Percentiles rank a stretch among this genome's conserved stretches.
phyloP scores from a whole-genome alignment of 2,329 filamentous ascomycete genomes.

The Aspergillus quadricinctus region DNA sequence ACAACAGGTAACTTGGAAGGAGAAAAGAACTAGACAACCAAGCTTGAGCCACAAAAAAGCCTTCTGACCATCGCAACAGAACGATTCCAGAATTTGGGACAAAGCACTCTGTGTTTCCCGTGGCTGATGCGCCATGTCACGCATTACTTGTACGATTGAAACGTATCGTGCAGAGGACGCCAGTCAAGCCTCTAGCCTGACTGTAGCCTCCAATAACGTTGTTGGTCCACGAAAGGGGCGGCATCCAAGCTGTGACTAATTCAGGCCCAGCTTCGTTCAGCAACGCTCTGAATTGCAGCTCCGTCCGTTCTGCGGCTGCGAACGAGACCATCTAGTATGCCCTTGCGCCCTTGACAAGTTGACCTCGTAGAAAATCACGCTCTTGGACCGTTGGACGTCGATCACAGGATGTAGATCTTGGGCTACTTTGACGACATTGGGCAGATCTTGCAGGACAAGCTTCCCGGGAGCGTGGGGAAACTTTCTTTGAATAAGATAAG shows the following conservation, averaged over 20 bases:
- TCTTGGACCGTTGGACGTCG: not conserved
- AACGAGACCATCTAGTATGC: conserved; percentile 23
- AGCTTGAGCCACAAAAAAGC: not conserved
- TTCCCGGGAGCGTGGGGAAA: conserved; percentile 24
- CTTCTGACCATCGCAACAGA: not conserved
- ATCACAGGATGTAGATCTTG: conserved; percentile 6
- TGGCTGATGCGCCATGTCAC: not conserved
- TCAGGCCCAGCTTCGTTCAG: conserved; percentile 14
- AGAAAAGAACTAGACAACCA: not conserved
- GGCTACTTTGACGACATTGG: conserved; percentile 26
- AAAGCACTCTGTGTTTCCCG: not conserved
- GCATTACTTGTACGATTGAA: not conserved
- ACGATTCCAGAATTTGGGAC: not conserved
- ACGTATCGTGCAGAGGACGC: not conserved
- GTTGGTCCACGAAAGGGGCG: not conserved
- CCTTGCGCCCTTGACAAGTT: conserved; percentile 19
- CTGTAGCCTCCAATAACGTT: not conserved
- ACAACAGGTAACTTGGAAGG: not conserved
- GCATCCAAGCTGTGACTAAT: conserved; percentile 6
- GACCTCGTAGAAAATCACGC: conserved; percentile 18
- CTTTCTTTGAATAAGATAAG: conserved; percentile 21
- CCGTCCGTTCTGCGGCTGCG: conserved; percentile 16
- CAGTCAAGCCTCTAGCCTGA: not conserved
- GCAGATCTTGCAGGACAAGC: conserved; percentile 36
- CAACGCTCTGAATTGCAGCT: conserved; percentile 19